phyloP scores from a whole-genome alignment of 1,284 basidiomycete genomes.

The Ustilago loliicola region DNA sequence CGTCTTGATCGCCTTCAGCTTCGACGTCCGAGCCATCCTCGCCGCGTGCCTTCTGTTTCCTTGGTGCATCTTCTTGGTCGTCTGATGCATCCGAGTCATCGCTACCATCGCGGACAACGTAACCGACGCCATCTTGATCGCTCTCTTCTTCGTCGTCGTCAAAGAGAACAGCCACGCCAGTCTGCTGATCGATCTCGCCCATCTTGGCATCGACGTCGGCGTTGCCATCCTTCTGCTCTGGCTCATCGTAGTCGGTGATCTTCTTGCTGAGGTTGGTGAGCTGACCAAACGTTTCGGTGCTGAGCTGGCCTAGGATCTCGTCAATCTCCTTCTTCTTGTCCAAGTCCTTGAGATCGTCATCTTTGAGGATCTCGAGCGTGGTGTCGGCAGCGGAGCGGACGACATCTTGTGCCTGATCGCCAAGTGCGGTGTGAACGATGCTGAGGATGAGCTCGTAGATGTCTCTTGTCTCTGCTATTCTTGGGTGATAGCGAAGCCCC shows the following conservation, averaged over 20 bases:
- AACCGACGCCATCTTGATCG: conserved; percentile 90
- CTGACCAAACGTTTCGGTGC: conserved; percentile 85
- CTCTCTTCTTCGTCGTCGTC: conserved; percentile 80
- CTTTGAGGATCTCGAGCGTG: conserved; percentile 90
- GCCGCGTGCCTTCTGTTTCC: conserved; percentile 73
- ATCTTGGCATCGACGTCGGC: conserved; percentile 80
- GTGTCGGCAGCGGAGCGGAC: conserved; percentile 93
- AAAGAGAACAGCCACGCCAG: conserved; percentile 71
- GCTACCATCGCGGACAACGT: conserved; percentile 75
- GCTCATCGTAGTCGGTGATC: conserved; percentile 92
- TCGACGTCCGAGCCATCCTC: conserved; percentile 74
- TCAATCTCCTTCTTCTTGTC: conserved; percentile 98
- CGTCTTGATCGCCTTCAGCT: conserved; percentile 79
- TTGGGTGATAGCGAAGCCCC: conserved; percentile 89
- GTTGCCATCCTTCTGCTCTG: conserved; percentile 70
- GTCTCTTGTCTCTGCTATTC: conserved; percentile 92
- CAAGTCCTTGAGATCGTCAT: conserved; percentile 90
- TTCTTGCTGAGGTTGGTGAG: conserved; percentile 91
- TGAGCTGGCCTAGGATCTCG: conserved; percentile 80
- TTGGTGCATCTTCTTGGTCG: conserved; percentile 77
- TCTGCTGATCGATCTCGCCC: conserved; percentile 81
- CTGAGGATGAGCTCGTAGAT: conserved; percentile 94
- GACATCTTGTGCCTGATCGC: conserved; percentile 95
- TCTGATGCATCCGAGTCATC: conserved; percentile 79
- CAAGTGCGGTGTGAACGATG: conserved; percentile 77